phyloP scores from a whole-genome alignment of 2,329 filamentous ascomycete species.

The Monilinia fructicola region DNA sequence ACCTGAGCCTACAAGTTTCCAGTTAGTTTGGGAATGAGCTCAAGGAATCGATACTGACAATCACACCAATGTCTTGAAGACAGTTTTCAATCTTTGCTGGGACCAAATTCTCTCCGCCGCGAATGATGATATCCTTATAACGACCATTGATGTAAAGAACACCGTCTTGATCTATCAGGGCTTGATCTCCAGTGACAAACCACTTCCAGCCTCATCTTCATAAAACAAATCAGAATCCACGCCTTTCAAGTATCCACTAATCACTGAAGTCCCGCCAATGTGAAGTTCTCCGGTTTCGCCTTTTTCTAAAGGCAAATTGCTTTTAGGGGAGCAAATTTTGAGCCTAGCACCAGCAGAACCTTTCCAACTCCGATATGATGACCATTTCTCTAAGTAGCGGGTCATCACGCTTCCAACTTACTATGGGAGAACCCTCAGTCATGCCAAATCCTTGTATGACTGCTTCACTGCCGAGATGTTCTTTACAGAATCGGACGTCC shows the following conservation, averaged over 20 bases:
- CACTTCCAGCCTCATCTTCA: constrained; percentile 39
- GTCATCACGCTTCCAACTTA: constrained; percentile 20
- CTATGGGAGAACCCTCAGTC: constrained; percentile 23
- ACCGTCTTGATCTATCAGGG: constrained; percentile 48
- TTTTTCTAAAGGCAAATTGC: constrained; percentile 62
- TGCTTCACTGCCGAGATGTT: constrained; percentile 11
- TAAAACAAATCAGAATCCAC: constrained; percentile 50
- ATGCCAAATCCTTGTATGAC: constrained; percentile 21
- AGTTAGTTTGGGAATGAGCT: not conserved
- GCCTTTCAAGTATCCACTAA: constrained; percentile 67
- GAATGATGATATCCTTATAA: constrained; percentile 71
- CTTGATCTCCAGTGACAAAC: constrained; percentile 57
- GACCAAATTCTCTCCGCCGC: constrained; percentile 60
- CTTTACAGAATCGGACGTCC: constrained; percentile 21
- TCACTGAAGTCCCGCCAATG: constrained; percentile 75
- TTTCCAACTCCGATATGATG: constrained; percentile 26
- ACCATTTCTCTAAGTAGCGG: constrained; percentile 10
- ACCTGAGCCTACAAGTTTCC: constrained; percentile 2
- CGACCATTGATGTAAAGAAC: constrained; percentile 59
- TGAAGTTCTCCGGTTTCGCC: constrained; percentile 72
- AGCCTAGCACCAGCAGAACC: constrained; percentile 19
- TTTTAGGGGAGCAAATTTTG: constrained; percentile 11
- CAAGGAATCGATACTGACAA: not conserved
- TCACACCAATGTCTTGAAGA: constrained; percentile 40
- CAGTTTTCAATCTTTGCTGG: constrained; percentile 71